A percentile compares a stretch with the other conserved stretches of the same genome.
phyloP scores from a whole-genome alignment of 106 monocot species.

The Gastrodia elata region DNA sequence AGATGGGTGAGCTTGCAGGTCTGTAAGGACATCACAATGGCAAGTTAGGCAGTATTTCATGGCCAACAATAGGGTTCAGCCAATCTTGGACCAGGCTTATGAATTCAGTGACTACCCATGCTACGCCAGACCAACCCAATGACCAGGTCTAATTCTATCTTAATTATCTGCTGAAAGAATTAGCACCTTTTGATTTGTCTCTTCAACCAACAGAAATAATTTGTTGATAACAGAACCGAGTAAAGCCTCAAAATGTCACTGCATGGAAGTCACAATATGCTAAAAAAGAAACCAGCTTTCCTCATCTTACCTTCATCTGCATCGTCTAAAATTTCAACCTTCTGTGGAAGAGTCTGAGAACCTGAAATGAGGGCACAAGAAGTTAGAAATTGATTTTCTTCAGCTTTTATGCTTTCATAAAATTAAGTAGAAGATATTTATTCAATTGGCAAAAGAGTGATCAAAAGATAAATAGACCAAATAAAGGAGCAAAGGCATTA shows the following conservation, averaged over 20 bases:
- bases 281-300: background rate
- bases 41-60: too few relatives aligned
- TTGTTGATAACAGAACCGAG: background rate
- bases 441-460: background rate
- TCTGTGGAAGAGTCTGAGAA: slow-evolving; percentile 20
- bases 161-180: background rate
- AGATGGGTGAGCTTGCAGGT: too few relatives aligned
- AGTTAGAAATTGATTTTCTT: background rate
- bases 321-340: slow-evolving; percentile 49
- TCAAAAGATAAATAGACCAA: background rate
- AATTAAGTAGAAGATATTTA: background rate
- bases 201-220: background rate
- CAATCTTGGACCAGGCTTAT: too few relatives aligned
- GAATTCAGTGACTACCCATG: too few relatives aligned
- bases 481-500: background rate
- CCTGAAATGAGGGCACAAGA: slow-evolving; percentile 31
- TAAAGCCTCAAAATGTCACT: background rate
- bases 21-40: too few relatives aligned
- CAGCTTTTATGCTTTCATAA: background rate
- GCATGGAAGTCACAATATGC: background rate
- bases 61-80: too few relatives aligned
- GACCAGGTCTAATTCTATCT: background rate
- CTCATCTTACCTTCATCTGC: slow-evolving; percentile 57
- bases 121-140: too few relatives aligned
- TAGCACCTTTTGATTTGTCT: background rate